phyloP scores from a whole-genome alignment of 2,329 filamentous ascomycete genomes.

The Colletotrichum sidae region DNA sequence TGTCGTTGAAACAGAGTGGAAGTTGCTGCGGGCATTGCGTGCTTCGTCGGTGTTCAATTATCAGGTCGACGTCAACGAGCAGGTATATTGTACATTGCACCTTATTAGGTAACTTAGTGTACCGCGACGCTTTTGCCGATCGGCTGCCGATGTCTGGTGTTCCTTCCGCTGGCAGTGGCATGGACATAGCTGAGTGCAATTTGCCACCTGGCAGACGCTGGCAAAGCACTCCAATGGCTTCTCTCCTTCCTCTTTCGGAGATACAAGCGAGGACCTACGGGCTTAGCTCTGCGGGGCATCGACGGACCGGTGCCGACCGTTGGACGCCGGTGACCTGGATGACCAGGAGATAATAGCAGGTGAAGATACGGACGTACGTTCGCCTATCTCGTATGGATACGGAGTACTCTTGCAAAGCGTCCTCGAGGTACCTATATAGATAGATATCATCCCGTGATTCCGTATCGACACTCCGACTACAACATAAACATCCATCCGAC shows the following conservation, averaged over 20 bases:
- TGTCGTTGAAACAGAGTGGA: conserved; percentile 36
- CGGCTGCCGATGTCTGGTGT: conserved; percentile 30
- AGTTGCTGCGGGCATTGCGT: conserved; percentile 26
- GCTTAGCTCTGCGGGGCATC: conserved; percentile 21
- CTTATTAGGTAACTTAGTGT: no score
- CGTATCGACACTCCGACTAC: conserved; percentile 22
- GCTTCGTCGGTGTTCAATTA: conserved; percentile 29
- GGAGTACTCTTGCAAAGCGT: neutral
- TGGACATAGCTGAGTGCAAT: neutral
- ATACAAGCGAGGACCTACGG: conserved; percentile 16
- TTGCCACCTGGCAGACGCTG: no score
- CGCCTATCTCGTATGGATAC: neutral
- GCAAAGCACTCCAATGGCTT: neutral
- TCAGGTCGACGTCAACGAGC: conserved; percentile 25
- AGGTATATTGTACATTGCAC: neutral
- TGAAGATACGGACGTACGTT: conserved; percentile 1
- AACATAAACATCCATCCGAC: neutral
- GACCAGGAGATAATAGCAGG: conserved; percentile 17
- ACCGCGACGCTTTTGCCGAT: conserved; percentile 27
- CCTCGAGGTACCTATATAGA: neutral
- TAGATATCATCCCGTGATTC: conserved; percentile 12
- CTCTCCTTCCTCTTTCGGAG: conserved; percentile 32
- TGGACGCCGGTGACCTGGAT: conserved; percentile 3
- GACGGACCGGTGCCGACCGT: conserved; percentile 32
- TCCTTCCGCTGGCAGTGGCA: conserved; percentile 17